A percentile compares a stretch with the other conserved stretches of the same genome.
Conservation (phyloP, 2,329 filamentous ascomycete genomes). For the Zasmidium citrigriseum region DNA sequence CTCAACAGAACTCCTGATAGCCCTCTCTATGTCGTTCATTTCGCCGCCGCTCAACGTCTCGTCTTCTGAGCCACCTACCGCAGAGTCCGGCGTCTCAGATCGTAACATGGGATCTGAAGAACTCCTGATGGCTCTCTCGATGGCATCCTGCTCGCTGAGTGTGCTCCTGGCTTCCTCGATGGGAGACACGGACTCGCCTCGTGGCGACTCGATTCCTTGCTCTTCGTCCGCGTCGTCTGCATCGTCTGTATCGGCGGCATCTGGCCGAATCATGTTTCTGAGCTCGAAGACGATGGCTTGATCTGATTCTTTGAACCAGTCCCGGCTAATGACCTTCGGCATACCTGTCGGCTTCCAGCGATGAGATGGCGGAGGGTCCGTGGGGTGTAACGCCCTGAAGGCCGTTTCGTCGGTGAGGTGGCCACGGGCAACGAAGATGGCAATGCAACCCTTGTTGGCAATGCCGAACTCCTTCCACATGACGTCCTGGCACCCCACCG, state of each 20-base stretch:
- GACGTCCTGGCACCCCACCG: background rate
- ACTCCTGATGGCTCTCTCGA: no score
- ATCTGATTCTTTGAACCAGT: background rate
- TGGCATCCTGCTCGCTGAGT: no score
- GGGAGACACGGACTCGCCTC: no score
- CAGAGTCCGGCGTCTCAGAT: no score
- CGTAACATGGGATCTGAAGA: no score
- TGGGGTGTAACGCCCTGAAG: background rate
- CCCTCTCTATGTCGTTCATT: no score
- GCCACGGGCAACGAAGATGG: conserved; percentile 11
- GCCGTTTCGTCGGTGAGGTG: background rate
- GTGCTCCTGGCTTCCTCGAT: no score
- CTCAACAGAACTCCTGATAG: no score
- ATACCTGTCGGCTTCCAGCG: background rate
- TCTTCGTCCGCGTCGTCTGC: background rate
- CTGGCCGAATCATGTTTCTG: background rate
- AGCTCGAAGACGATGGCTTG: background rate
- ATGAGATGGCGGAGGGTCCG: background rate
- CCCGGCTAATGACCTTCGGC: conserved; percentile 1
- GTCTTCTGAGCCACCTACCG: no score
- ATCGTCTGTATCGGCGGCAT: background rate
- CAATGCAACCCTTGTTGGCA: conserved; percentile 14
- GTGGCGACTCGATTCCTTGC: no score
- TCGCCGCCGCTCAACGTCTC: no score
- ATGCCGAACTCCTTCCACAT: background rate